Base-by-base conservation (phyloP, 1,139 yeast genomes). In the Protomyces pachydermus region DNA sequence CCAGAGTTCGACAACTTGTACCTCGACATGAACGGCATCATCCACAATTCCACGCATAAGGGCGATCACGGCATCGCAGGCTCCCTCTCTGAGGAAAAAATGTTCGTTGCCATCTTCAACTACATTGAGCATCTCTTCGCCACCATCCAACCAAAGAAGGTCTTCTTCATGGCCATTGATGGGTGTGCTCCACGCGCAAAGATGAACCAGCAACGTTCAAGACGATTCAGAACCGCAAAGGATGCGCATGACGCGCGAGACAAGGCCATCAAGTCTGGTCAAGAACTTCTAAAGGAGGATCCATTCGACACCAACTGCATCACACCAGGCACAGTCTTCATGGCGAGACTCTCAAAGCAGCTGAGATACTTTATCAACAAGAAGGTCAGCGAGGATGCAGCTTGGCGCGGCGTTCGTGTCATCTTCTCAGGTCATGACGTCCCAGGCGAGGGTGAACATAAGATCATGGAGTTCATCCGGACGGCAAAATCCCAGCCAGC, bases 161-260 rank as follows among this genome's bases (percentile, higher is more conserved):
- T 88, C 38, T 89, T 95, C 71, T 91, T 88, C 75, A 91, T 95
- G 96, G 98, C 98, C 0, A 95, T 95, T 61, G 99, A 95, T 78
- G 99, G 98, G 14, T 98, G 95, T 58, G 98, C 98, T 0, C 99
- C 99, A 25, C 80, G 98, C 72, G 98, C 98, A 54, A 93, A 93
- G 76, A 91, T 95, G 98, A 95, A 95, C 76, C 98, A 93, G 75
- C 99, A 93, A 76, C 83, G 99, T 70, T 85, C 96, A 1, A 85
- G 99, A 78, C 84, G 99, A 74, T 93, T 93, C 76, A 81, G 97
- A 70, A 84, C 96, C n/a, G 98, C 97, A 0, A 84, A 86, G 72
- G 98, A 93, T 69, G 97, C 97, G 8, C 84, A 88, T 74, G 84
- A 84, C 70, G 85, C 84, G 65, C 71, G 88, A 72, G 79, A 80